These are phyloP conservation scores for Chaetomidium leptoderma DNA, from an alignment of 495 filamentous ascomycete species.

Conservation along the genomic window DNA sequence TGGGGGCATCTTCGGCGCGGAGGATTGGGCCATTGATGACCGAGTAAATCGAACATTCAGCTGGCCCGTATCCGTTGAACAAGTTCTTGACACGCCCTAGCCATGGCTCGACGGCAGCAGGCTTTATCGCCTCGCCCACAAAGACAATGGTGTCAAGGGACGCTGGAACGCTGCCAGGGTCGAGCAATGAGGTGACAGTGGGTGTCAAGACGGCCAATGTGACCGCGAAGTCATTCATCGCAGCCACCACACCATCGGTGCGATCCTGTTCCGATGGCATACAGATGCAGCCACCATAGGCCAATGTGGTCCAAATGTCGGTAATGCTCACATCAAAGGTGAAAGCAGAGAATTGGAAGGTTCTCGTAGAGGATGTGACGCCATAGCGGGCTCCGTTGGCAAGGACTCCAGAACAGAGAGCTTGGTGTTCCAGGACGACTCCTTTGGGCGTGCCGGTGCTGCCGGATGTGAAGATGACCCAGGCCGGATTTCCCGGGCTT, in stretches of 20 bases:
- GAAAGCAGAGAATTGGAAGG: conserved; percentile 57
- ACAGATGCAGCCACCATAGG: conserved; percentile 35
- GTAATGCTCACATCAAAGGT: conserved; percentile 54
- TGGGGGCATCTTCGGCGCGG: conserved; percentile 8
- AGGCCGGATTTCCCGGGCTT: neutral
- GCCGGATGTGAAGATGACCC: conserved; percentile 55
- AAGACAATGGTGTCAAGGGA: conserved; percentile 25
- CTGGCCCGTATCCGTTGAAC: conserved; percentile 51
- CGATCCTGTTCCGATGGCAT: conserved; percentile 33
- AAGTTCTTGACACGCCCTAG: conserved; percentile 31
- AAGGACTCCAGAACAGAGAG: conserved; percentile 24
- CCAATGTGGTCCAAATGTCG: conserved; percentile 53
- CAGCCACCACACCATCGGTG: conserved; percentile 26
- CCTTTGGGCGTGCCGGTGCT: conserved; percentile 52
- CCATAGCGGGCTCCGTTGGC: neutral
- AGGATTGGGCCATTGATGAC: neutral
- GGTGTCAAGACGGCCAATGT: conserved; percentile 25
- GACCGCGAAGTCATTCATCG: conserved; percentile 24
- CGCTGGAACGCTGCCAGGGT: conserved; percentile 17
- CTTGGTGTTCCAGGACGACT: conserved; percentile 39
- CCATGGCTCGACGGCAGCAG: conserved; percentile 19
- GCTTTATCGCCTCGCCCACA: conserved; percentile 25
- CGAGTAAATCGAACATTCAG: conserved; percentile 37
- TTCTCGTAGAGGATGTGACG: conserved; percentile 27
- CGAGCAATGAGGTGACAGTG: conserved; percentile 18